Base-by-base conservation (phyloP, 225 moss, liverwort and hornwort species). In the Polytrichum commune region DNA sequence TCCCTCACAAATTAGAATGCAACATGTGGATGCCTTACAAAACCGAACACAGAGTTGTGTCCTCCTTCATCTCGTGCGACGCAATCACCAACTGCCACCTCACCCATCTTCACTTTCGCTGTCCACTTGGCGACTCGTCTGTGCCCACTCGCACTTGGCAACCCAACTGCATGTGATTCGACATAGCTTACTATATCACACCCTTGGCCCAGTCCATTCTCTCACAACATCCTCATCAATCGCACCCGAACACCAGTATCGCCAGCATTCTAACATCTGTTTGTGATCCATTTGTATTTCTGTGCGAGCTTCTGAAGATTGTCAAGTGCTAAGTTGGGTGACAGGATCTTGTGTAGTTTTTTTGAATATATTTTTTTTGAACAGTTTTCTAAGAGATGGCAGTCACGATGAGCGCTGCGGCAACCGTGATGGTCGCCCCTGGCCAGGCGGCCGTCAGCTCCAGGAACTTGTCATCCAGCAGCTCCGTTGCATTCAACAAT, bases 331-430 rank as follows among this genome's bases (percentile, higher is more conserved):
- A 56, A 54, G 20, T 23, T 27, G 16, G 35, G n/a, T 60, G 57
- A 24, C 18, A 28, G 18, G 33, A 60, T 61, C 23, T 20, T 9
- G 57, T 13, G 58, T 58, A 29, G 3, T 5, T 63, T 29, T 6
- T 5, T 8, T 23, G 1, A 26, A 18, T 9, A n/a, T n/a, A n/a
- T n/a, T 18, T 0, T 25, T 29, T 7, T 9, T 1, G 4, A 56
- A 23, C 8, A 2, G 35, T 35, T 35, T 2, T 35, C 35, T 9
- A 35, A 9, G 60, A 78, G 64, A 85, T 86, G 86, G 86, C 83
- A 0, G 73, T 77, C 4, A 60, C 83, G 56, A 78, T 86, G 83
- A 86, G 68, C 78, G 65, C 82, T 72, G 79, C 79, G 5, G 76
- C 81, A 8, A 53, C 86, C 1, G 53, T 68, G 75, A 29, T 74